phyloP scores from a whole-genome alignment of 106 monocot species.

The Allium fistulosum region DNA sequence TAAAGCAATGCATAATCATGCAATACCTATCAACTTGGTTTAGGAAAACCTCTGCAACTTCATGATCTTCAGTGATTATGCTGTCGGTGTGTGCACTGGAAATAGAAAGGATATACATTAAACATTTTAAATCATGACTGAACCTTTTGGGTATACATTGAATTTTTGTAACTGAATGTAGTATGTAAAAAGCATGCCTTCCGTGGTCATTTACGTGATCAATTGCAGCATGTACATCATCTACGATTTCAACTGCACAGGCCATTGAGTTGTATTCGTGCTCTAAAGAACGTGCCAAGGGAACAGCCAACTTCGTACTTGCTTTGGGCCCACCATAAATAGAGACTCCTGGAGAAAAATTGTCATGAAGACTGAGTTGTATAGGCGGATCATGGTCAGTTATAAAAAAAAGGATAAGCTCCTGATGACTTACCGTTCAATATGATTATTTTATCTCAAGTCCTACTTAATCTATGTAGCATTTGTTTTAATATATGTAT shows the following conservation, averaged over 20 bases:
- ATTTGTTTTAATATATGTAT: too few relatives aligned
- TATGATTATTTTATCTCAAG: too few relatives aligned
- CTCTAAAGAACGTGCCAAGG: constrained; percentile 52
- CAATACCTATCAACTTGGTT: constrained; percentile 76
- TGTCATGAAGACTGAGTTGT: not conserved
- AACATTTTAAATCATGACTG: not conserved
- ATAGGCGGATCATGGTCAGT: not conserved
- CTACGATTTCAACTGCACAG: constrained; percentile 89
- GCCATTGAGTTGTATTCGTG: constrained; percentile 90
- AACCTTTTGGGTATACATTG: not conserved
- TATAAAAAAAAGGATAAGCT: too few relatives aligned
- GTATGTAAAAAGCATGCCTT: constrained; percentile 30
- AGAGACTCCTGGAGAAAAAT: constrained; percentile 41
- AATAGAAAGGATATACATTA: not conserved
- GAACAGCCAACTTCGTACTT: constrained; percentile 50
- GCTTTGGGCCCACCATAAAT: constrained; percentile 80
- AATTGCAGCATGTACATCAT: constrained; percentile 75
- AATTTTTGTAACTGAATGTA: not conserved
- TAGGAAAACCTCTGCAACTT: constrained; percentile 72
- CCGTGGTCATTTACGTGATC: constrained; percentile 86
- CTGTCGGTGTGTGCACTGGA: constrained; percentile 92
- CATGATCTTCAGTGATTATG: constrained; percentile 61
- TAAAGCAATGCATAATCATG: not conserved
- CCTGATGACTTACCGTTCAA: too few relatives aligned
- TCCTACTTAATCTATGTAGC: too few relatives aligned